phyloP scores from a whole-genome alignment of 2,329 filamentous ascomycete species.

The Microdochium paspali region DNA sequence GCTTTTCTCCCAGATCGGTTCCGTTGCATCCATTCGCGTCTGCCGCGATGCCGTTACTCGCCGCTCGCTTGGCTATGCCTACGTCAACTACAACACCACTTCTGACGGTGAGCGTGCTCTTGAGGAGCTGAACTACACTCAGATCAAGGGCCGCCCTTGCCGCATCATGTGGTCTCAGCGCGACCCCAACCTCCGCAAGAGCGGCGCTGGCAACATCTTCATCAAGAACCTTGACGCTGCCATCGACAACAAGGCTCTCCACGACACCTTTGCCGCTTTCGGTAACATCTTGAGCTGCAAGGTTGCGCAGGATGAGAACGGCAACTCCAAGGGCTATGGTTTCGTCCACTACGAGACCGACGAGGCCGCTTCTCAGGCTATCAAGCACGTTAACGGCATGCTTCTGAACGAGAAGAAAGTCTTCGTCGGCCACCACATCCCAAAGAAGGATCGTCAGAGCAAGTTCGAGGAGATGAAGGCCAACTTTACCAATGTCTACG shows the following conservation, averaged over 20 bases:
- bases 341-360: conserved; percentile 99
- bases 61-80: conserved; percentile 96
- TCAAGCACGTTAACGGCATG: conserved; percentile 99
- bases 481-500: conserved; percentile 99
- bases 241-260: conserved; percentile 99
- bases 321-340: conserved; percentile 96
- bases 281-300: conserved; percentile 99
- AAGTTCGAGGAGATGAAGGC: conserved; percentile 99
- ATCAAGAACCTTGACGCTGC: conserved; percentile 99
- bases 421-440: conserved; percentile 97
- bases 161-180: conserved; percentile 99
- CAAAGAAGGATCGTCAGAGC: conserved; percentile 99
- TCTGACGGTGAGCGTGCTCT: conserved; percentile 94
- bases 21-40: conserved; percentile 97
- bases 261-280: conserved; percentile 98
- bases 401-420: conserved; percentile 99
- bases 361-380: conserved; percentile 90
- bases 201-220: conserved; percentile 97
- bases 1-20: conserved; percentile 98
- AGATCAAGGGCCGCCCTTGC: conserved; percentile 98
- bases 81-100: conserved; percentile 99
- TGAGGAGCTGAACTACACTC: conserved; percentile 98
- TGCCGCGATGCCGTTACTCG: conserved; percentile 98
- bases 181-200: conserved; percentile 98
- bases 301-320: conserved; percentile 94